A percentile compares a stretch with the other conserved stretches of the same genome.
These are phyloP conservation scores for Mycena rebaudengoi DNA, from an alignment of 768 basidiomycete genomes.

Conservation along the genomic window DNA sequence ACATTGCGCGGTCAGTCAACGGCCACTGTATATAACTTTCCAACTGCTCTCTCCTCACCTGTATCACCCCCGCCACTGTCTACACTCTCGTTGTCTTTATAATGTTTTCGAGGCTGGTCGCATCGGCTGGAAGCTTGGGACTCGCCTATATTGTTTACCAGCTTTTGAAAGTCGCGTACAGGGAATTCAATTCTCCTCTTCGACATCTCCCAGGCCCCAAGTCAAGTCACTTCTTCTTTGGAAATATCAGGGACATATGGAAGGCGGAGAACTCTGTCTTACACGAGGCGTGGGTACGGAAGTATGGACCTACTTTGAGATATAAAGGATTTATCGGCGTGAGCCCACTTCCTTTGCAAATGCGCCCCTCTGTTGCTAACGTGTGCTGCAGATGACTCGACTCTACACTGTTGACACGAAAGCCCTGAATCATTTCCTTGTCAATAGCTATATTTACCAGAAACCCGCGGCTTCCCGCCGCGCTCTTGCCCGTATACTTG, in stretches of 20 bases:
- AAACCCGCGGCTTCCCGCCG: conserved; percentile 8
- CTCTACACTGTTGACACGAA: conserved; percentile 18
- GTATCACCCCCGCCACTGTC: too few species aligned
- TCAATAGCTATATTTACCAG: conserved; percentile 17
- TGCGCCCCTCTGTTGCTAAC: not conserved
- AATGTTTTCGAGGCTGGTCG: not conserved
- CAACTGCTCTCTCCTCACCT: too few species aligned
- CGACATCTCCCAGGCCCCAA: conserved; percentile 4
- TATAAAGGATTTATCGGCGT: conserved; percentile 13
- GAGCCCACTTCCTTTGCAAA: not conserved
- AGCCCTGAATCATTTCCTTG: conserved; percentile 23
- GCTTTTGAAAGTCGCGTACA: not conserved
- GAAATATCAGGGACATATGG: conserved; percentile 16
- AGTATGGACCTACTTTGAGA: conserved; percentile 21
- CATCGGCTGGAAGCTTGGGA: not conserved
- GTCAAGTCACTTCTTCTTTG: not conserved
- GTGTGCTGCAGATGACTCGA: not conserved
- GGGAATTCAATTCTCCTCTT: not conserved
- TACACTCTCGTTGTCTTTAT: too few species aligned
- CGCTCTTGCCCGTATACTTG: conserved; percentile 18
- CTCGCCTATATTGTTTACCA: not conserved
- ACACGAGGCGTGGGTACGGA: conserved; percentile 16
- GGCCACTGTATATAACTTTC: too few species aligned
- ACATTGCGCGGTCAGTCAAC: too few species aligned
- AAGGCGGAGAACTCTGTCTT: conserved; percentile 15